Percentiles rank a stretch among this genome's conserved stretches.
phyloP scores from a whole-genome alignment of 768 basidiomycete genomes.

The Amyloporia xantha region DNA sequence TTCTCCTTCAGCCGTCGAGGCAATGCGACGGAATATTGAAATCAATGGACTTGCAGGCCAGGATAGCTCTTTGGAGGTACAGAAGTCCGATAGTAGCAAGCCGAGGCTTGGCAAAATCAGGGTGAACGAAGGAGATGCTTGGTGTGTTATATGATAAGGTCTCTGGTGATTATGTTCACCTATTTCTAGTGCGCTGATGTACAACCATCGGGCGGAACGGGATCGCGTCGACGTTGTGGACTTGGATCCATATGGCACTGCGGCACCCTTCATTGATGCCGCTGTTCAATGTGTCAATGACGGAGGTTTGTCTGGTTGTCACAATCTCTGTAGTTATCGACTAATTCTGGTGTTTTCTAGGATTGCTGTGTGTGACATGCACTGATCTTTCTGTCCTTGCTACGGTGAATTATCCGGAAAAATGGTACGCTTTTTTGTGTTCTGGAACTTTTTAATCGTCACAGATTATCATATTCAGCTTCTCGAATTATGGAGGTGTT shows the following conservation, averaged over 20 bases:
- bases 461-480: conserved; percentile 32
- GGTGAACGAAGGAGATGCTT: conserved; percentile 92
- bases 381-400: conserved; percentile 94
- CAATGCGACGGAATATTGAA: conserved; percentile 81
- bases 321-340: not conserved
- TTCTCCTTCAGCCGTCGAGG: conserved; percentile 72
- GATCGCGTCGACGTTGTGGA: conserved; percentile 90
- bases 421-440: conserved; percentile 81
- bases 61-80: conserved; percentile 2
- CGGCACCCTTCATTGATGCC: conserved; percentile 93
- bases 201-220: conserved; percentile 69
- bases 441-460: too few species aligned
- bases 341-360: conserved; percentile 31
- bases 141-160: conserved; percentile 37
- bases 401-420: conserved; percentile 91
- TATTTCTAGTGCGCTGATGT: conserved; percentile 75
- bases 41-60: conserved; percentile 63
- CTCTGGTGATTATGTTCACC: not conserved
- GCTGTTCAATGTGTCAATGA: conserved; percentile 86
- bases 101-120: conserved; percentile 49
- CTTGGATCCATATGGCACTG: conserved; percentile 96
- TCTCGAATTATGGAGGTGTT: conserved; percentile 91
- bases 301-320: conserved; percentile 61
- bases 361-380: conserved; percentile 91
- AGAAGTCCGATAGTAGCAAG: conserved; percentile 4